Base-by-base conservation (phyloP, 768 basidiomycete species). In the Ephemerocybe angulata region DNA sequence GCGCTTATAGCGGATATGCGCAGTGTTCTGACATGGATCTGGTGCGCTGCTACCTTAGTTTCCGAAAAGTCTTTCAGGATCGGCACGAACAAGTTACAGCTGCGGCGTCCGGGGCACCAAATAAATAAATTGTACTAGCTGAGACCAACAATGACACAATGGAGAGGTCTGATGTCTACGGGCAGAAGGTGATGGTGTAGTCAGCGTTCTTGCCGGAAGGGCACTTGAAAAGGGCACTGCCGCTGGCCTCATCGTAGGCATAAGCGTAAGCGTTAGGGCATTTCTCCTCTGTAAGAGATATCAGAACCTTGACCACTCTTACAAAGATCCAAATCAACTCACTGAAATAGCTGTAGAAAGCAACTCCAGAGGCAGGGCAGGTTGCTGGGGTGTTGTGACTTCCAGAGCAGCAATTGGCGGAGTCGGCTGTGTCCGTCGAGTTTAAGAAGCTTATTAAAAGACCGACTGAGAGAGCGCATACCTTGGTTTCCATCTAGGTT, bases 351-450 rank as follows among this genome's bases (percentile, higher is more conserved):
- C 61, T 65, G 58, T 77, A 75, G 55, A 60, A 74, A 3, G 60
- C 59, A 28, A 76, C 49, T 58, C 72, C 70, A 1, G 80, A 80
- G 3, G 77, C 50, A 19, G 84, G 85, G 65, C 86, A 87, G 0
- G 83, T 85, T 10, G 62, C 67, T 1, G 82, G 67, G 4, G 80
- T 83, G 65, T 66, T 68, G 67, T 78, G 71, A 38, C 64, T 66
- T 10, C 87, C 87, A 15, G 78, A 78, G 71, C 86, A 88, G 67
- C 86, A 87, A 62, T 86, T 84, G 4, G 75, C 67, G 22, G 83
- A 84, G 69, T 87, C 78, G 30, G 61, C 82, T 82, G 44, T 12
- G 22, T 5, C 29, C 28, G 15, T 38, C 28, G 19, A 22, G 28
- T 51, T 29, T 17, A 38, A n/a, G 35, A 12, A n/a, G 13, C 15